Evolutionary conservation across 1,139 yeast species (phyloP), one percentile per base, ranked within the genome.

Genomic region (Keqinozyma sinolaborantium): DNA sequence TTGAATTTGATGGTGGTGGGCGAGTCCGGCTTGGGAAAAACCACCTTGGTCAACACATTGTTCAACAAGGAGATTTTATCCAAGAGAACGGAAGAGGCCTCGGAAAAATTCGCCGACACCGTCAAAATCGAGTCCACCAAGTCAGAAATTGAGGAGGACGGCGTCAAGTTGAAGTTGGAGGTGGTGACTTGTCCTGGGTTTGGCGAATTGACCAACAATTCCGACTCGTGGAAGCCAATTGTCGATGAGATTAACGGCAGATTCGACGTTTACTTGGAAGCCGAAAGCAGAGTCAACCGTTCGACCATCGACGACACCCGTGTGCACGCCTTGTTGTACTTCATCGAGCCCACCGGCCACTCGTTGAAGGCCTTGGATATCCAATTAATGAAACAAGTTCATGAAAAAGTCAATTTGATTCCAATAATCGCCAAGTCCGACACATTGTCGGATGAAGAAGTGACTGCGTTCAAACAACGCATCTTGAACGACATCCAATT

Each of bases 261-360:
- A 53, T 94, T 83, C 54, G 96, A 92, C 59, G 73, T 77, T 44
- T 90, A 80, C 56, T 78, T 94, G 62, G 97, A 92, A 60, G 79
- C 82, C 30, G 98, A 94, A 66, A 87, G 88, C 53, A 82, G 84
- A 57, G 75, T 87, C 41, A 83, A 82, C 60, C 79, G 98, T 58
- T 64, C 83, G n/a, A 60, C 76, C 23, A 71, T 83, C 43, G 65
- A 61, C 34, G 96, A 88, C 57, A 77, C 79, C 50, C 79, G 96
- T 56, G 74, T 88, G 34, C 96, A 88, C 55, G 96, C 95, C 23
- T 77, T 85, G 51, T 66, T 88, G 39, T 88, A 85, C 61, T 87
- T 94, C 50, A 85, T 94, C 51, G 97, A 90, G 63, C 98, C 97
- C 49, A 90, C 97, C 15, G 98, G 97, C 36, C 98, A 92, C 61